phyloP scores from a whole-genome alignment of 208 protist species.

The Trypanosoma rangeli region DNA sequence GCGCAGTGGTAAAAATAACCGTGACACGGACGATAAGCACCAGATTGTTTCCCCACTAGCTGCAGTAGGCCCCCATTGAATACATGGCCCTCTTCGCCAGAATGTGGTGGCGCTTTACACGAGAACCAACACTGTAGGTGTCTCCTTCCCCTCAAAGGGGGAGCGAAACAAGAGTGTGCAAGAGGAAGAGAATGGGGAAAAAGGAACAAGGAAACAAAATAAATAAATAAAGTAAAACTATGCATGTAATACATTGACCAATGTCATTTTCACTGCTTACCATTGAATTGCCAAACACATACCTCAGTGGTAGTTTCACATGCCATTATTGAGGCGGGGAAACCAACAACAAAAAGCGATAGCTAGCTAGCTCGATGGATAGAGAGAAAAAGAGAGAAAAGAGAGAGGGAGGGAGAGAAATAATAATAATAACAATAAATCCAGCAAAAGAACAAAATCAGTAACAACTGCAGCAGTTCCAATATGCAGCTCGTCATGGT shows the following conservation, averaged over 20 bases:
- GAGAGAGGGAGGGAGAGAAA: neutral
- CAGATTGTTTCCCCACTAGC: slow-evolving; percentile 59
- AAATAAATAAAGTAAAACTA: too few species aligned
- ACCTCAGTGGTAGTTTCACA: too few species aligned
- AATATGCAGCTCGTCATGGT: neutral
- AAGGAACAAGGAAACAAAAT: neutral
- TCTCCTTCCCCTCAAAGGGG: neutral
- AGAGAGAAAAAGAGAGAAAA: neutral
- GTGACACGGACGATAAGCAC: slow-evolving; percentile 80
- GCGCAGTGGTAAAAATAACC: slow-evolving; percentile 62
- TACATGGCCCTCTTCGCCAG: slow-evolving; percentile 64
- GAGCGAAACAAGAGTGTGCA: neutral
- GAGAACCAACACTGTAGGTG: slow-evolving; percentile 26
- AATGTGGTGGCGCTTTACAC: slow-evolving; percentile 56
- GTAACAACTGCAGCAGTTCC: neutral
- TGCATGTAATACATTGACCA: neutral
- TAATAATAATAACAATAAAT: neutral
- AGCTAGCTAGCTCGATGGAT: too few species aligned
- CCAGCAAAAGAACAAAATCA: neutral
- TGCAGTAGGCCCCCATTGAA: slow-evolving; percentile 75
- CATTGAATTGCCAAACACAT: too few species aligned
- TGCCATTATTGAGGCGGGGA: too few species aligned
- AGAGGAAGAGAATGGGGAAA: neutral
- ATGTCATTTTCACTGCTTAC: too few species aligned
- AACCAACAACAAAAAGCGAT: too few species aligned